Evolutionary conservation across 2,329 filamentous ascomycete species (phyloP), one percentile per base, ranked within the genome.

Genomic region (Ophiognomonia clavigignenti-juglandacearum): DNA sequence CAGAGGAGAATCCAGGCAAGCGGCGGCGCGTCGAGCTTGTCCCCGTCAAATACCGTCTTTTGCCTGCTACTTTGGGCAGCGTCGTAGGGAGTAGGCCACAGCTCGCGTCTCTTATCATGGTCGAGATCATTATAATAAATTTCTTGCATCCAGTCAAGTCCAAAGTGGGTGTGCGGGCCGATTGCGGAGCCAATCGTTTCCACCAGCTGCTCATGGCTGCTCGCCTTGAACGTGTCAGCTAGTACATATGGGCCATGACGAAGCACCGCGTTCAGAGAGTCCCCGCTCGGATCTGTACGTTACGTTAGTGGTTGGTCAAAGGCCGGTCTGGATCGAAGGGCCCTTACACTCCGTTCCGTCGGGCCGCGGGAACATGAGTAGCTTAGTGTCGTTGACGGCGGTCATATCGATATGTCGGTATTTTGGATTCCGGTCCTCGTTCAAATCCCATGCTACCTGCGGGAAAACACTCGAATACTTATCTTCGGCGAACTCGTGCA

Each of bases 381-480:
- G 10, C n/a, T 39, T 19, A 16, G 31, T n/a, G 16, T 39, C 20
- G 20, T 34, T 39, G 26, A 16, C n/a, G 6, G 11, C 20, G 6
- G 20, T 34, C 3, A 27, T 24, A 4, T 27, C 20, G n/a, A 39
- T 3, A 19, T 45, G 35, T 14, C 4, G 9, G 11, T 39, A 45
- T 34, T 27, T 45, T 5, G 43, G 36, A n/a, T 45, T 45, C 14
- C 19, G 13, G 1, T 31, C 20, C 13, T 32, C 10, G 14, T 45
- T 39, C 19, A 45, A 10, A 14, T 45, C 43, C 43, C 43, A 39
- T 19, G 43, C 36, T 18, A 45, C 43, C 5, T 14, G 27, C n/a
- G 9, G 9, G n/a, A 45, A 32, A 16, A 45, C n/a, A 8, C 31
- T n/a, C 13, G 3, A 10, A 10, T 45, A 39, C 2, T 14, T n/a